Conservation (phyloP, 495 filamentous ascomycete genomes). For the Bathelium albidoporum region DNA sequence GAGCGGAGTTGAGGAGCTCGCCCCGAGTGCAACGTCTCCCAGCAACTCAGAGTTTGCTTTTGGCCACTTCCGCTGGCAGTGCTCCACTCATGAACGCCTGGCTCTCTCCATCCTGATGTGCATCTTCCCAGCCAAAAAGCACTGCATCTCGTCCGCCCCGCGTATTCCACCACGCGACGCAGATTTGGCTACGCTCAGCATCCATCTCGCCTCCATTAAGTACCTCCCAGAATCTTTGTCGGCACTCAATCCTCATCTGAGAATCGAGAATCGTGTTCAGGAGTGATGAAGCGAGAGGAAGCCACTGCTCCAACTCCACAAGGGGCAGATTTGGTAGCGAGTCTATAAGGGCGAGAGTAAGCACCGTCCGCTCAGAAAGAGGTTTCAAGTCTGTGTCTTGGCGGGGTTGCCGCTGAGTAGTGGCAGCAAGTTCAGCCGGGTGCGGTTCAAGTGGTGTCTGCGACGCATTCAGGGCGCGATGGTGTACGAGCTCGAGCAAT, state of each 20-base stretch:
- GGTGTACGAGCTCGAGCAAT: constrained; percentile 69
- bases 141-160: constrained; percentile 56
- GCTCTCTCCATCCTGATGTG: constrained; percentile 10
- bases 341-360: constrained; percentile 73
- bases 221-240: constrained; percentile 74
- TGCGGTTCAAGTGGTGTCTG: constrained; percentile 37
- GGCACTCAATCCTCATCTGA: constrained; percentile 52
- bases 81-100: constrained; percentile 51
- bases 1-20: no score
- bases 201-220: constrained; percentile 84
- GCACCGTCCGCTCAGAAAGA: constrained; percentile 71
- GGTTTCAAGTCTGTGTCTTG: constrained; percentile 24
- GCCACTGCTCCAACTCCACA: constrained; percentile 62
- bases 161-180: constrained; percentile 80
- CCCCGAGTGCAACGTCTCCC: no score
- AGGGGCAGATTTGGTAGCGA: constrained; percentile 64
- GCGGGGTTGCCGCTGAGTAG: constrained; percentile 11
- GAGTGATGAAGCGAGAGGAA: constrained; percentile 59
- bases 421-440: constrained; percentile 17
- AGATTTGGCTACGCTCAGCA: constrained; percentile 68
- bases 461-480: constrained; percentile 50
- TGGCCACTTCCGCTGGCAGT: constrained; percentile 21
- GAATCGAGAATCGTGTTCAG: constrained; percentile 52
- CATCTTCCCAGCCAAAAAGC: constrained; percentile 42
- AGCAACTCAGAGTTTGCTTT: constrained; percentile 28